Percentiles rank a stretch among this genome's conserved stretches.
Evolutionary conservation across 2,329 filamentous ascomycete species (phyloP).

Genomic region (Exserohilum rostratum): DNA sequence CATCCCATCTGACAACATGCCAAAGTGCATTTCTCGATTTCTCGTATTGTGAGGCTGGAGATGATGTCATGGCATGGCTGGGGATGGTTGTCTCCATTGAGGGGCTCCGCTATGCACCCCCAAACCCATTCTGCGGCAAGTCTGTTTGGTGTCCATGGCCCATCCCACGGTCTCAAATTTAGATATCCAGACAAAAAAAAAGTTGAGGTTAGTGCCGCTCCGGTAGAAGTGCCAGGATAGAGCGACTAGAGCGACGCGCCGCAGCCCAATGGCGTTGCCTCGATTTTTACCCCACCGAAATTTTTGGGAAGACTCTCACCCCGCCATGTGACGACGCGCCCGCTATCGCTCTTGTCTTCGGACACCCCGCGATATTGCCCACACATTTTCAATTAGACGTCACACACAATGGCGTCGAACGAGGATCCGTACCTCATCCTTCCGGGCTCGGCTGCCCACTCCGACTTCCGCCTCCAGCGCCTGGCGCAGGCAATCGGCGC

Average conservation of each 20-base stretch:
- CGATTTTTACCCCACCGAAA: constrained; percentile 17
- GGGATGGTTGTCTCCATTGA: not conserved
- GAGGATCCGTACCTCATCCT: constrained; percentile 52
- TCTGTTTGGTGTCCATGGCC: not conserved
- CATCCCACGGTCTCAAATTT: not conserved
- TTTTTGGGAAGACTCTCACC: constrained; percentile 16
- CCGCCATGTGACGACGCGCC: constrained; percentile 17
- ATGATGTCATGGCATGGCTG: not conserved
- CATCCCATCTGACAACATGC: not conserved
- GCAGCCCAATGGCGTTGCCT: constrained; percentile 1
- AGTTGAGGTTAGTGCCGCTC: not conserved
- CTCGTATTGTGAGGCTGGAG: not conserved
- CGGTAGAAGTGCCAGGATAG: not conserved
- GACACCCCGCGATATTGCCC: constrained; percentile 18
- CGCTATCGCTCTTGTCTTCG: constrained; percentile 22
- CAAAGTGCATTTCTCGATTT: not conserved
- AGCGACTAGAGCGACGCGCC: not conserved
- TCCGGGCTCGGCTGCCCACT: constrained; percentile 62
- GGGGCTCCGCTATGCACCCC: not conserved
- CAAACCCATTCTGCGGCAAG: no score
- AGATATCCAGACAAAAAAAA: not conserved
- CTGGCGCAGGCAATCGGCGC: constrained; percentile 56
- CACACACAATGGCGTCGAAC: constrained; percentile 38
- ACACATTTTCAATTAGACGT: constrained; percentile 18
- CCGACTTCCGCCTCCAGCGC: constrained; percentile 56